Evolutionary conservation across 345 rosid genomes (phyloP).

Genomic region (Hypericum perforatum): DNA sequence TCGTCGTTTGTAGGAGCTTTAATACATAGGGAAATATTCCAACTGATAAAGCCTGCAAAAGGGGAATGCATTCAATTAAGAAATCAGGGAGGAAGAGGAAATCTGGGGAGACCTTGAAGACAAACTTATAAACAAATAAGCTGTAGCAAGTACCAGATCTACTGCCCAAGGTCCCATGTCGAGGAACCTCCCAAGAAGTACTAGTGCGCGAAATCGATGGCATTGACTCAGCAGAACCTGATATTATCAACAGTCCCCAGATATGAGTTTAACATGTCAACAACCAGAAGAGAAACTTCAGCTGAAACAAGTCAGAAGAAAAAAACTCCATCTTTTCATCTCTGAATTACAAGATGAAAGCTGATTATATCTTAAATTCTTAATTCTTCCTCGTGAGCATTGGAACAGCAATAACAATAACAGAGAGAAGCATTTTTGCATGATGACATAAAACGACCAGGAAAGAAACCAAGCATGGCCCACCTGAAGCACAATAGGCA

Average conservation of each 20-base stretch:
- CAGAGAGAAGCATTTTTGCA: too few species aligned
- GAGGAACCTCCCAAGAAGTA: constrained; percentile 94
- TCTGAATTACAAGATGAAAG: too few species aligned
- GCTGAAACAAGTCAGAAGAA: too few species aligned
- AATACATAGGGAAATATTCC: constrained; percentile 97
- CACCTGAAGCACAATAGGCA: constrained; percentile 99
- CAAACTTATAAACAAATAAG: constrained; percentile 3
- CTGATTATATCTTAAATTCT: too few species aligned
- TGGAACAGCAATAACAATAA: too few species aligned
- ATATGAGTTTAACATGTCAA: too few species aligned
- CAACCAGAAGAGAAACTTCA: too few species aligned
- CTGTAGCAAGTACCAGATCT: constrained; percentile 57
- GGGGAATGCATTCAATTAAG: constrained; percentile 13
- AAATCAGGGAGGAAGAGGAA: neutral
- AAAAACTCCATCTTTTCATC: too few species aligned
- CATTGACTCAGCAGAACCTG: constrained; percentile 98
- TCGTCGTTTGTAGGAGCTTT: constrained; percentile 89
- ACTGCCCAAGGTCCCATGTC: constrained; percentile 99
- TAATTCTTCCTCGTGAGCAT: too few species aligned
- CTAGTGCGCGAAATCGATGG: constrained; percentile 95
- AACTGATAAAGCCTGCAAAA: constrained; percentile 82
- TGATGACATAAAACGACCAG: neutral
- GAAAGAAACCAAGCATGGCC: neutral
- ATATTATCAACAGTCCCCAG: constrained; percentile 2
- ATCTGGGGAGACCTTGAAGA: neutral